Evolutionary conservation across 1,284 basidiomycete species (phyloP).

Genomic region (Tilletiaria anomala): DNA sequence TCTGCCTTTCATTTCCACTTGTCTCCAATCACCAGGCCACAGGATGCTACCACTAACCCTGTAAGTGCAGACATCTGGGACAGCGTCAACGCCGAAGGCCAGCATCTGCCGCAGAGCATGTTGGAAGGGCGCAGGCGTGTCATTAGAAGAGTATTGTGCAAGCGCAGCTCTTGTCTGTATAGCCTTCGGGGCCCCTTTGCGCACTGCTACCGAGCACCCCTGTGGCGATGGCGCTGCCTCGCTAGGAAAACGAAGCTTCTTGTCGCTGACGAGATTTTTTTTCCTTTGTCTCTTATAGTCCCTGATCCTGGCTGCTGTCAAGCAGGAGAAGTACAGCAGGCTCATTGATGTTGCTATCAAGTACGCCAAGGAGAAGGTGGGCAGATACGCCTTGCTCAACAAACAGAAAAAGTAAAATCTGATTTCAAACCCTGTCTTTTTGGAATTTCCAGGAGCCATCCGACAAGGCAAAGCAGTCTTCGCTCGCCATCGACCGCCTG

Average conservation of each 20-base stretch:
- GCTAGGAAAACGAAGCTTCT: too few relatives aligned
- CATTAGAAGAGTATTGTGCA: too few relatives aligned
- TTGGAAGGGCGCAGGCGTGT: too few relatives aligned
- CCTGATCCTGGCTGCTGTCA: conserved; percentile 75
- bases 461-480: conserved; percentile 51
- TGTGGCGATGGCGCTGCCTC: too few relatives aligned
- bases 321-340: conserved; percentile 69
- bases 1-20: too few relatives aligned
- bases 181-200: too few relatives aligned
- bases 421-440: conserved; percentile 2
- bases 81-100: too few relatives aligned
- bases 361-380: conserved; percentile 65
- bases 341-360: conserved; percentile 71
- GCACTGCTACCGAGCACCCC: too few relatives aligned
- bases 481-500: conserved; percentile 69
- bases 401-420: conserved; percentile 23
- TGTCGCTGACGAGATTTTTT: conserved; percentile 1
- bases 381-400: conserved; percentile 24
- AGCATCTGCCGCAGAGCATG: too few relatives aligned
- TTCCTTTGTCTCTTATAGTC: conserved; percentile 27
- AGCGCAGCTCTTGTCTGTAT: too few relatives aligned
- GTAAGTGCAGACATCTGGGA: too few relatives aligned
- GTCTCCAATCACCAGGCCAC: too few relatives aligned
- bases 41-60: conserved; percentile 40
- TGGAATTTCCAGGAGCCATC: not conserved